Evolutionary conservation across 164 flowering plant genomes (phyloP), one percentile per base, ranked within the genome.

Genomic region (Chimonanthus praecox): DNA sequence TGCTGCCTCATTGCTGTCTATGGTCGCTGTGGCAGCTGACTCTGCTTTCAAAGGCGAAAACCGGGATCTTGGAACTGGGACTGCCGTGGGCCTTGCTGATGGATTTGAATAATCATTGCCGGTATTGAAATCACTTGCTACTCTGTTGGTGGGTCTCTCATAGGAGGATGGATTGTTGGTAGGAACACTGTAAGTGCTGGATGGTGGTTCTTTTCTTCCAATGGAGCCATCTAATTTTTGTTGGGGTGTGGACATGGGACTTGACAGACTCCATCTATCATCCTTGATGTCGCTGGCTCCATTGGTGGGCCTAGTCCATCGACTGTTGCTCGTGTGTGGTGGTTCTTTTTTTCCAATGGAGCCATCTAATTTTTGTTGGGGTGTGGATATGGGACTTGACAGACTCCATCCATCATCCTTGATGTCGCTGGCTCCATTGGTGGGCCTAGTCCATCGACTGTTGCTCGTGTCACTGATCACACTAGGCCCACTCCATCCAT

Each of bases 1-100:
- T 45, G 68, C 68, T 3, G 68, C 68, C 15, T 65, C 68, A 4
- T 65, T 44, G 48, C 68, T 65, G 49, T 65, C 68, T 65, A 65
- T 65, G 3, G 6, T 45, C 15, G 44, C 20, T 45, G 3, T 10
- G 7, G 47, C 47, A 11, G 68, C 9, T 11, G 1, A 2, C 15
- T 6, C 15, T 0, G 68, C 15, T 0, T 47, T 13, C 8, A 47
- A 9, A 9, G 47, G 6, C 45, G 48, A 43, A 45, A 15, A 65
- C 45, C 47, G 20, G 48, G 5, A 48, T 15, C 7, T 5, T 54
- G n/a, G 5, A 13, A 13, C 11, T 2, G 60, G 60, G 60, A 15
- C 60, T 54, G 4, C 5, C 2, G 16, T 9, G 16, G 4, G 5
- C 16, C n/a, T 54, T 54, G 60, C 16, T 65, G 47, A 16, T 9